Conservation (phyloP, 208 protist species). For the Wallacemonas sp. region DNA sequence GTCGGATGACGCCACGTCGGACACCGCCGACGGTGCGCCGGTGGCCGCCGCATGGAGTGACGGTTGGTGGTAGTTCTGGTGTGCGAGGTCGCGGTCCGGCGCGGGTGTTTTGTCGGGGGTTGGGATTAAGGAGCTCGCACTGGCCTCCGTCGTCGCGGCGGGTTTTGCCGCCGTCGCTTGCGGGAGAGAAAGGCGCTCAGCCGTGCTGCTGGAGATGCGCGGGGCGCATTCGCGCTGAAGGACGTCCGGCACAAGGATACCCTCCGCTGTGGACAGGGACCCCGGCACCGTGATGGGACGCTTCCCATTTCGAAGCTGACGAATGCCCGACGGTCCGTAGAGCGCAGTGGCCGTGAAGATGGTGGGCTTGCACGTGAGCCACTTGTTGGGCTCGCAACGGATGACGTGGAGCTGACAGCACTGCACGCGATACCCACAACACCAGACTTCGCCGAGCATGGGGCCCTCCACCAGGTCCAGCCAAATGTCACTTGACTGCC, state of each 20-base stretch:
- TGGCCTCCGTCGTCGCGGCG: neutral
- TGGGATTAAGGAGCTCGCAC: neutral
- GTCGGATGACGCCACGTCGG: no score
- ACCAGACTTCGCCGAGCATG: conserved; percentile 76
- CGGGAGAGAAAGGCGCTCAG: neutral
- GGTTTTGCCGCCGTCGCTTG: neutral
- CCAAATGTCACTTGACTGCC: conserved; percentile 75
- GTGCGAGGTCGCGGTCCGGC: no score
- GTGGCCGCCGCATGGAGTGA: no score
- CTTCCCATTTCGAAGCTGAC: conserved; percentile 46
- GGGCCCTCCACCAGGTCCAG: conserved; percentile 70
- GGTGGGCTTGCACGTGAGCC: conserved; percentile 38
- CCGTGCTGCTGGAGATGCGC: conserved; percentile 9
- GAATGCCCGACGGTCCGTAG: conserved; percentile 58
- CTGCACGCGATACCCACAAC: conserved; percentile 79
- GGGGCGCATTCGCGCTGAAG: conserved; percentile 62
- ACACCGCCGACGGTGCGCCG: no score
- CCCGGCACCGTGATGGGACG: conserved; percentile 47
- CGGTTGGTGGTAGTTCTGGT: no score
- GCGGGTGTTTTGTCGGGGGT: no score
- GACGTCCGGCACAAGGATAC: conserved; percentile 65
- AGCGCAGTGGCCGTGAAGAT: conserved; percentile 69
- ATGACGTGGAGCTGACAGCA: conserved; percentile 84
- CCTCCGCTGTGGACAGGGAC: conserved; percentile 58
- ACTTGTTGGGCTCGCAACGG: conserved; percentile 49